These are phyloP conservation scores for Chlamydomonas sp. DNA, from an alignment of 139 green algal genomes.

Conservation along the genomic window DNA sequence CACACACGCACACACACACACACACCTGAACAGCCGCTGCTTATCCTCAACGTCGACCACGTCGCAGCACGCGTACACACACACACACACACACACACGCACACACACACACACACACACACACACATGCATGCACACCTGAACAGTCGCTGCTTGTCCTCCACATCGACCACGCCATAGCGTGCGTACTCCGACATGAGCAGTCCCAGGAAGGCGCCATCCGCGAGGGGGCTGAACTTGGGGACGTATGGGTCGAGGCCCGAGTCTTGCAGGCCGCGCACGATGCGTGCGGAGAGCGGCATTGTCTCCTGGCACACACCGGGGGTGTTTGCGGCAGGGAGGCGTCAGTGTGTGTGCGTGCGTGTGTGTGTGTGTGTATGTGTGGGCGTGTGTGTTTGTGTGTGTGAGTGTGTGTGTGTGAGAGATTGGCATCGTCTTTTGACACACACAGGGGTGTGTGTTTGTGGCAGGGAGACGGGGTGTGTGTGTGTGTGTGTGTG, in stretches of 20 bases:
- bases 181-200: slow-evolving; percentile 63
- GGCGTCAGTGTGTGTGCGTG: too few species aligned
- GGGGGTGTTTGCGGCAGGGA: too few species aligned
- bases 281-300: slow-evolving; percentile 2
- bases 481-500: too few species aligned
- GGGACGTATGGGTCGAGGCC: slow-evolving; percentile 33
- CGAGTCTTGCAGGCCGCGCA: slow-evolving; percentile 23
- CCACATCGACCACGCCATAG: slow-evolving; percentile 59
- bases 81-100: background rate
- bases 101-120: background rate
- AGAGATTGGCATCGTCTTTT: too few species aligned
- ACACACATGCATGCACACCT: slow-evolving; percentile 8
- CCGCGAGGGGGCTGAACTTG: slow-evolving; percentile 29
- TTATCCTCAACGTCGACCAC: slow-evolving; percentile 67
- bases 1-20: background rate
- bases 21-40: slow-evolving; percentile 54
- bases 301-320: too few species aligned
- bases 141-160: slow-evolving; percentile 75
- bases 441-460: too few species aligned
- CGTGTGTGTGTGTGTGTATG: too few species aligned
- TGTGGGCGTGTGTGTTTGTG: too few species aligned
- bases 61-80: slow-evolving; percentile 33
- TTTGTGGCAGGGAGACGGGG: too few species aligned
- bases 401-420: too few species aligned
- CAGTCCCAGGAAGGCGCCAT: slow-evolving; percentile 36